Conservation (phyloP, 805 yeast genomes). For the Spathaspora sp. region DNA sequence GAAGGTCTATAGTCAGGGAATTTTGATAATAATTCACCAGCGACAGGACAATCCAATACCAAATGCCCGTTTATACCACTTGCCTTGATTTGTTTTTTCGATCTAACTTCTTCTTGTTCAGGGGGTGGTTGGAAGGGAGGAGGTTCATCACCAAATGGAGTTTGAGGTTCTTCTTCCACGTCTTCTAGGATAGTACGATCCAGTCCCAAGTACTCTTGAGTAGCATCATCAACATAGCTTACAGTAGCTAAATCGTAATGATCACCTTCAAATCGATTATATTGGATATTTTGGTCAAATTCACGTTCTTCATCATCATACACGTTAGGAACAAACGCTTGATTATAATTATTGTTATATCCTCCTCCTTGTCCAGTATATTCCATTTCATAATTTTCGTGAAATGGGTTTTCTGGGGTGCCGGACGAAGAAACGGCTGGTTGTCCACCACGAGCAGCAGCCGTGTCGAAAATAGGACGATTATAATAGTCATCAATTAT, state of each 20-base stretch:
- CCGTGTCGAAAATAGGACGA: conserved; percentile 9
- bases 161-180: conserved; percentile 11
- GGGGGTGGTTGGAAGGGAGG: conserved; percentile 28
- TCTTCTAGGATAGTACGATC: conserved; percentile 12
- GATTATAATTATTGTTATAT: conserved; percentile 16
- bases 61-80: conserved; percentile 42
- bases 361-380: conserved; percentile 1
- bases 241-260: conserved; percentile 35
- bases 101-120: conserved; percentile 29
- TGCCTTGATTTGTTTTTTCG: conserved; percentile 33
- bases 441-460: neutral
- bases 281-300: conserved; percentile 36
- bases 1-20: conserved; percentile 35
- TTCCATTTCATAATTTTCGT: conserved; percentile 9
- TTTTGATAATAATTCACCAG: conserved; percentile 37
- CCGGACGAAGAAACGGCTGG: neutral
- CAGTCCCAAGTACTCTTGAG: conserved; percentile 9
- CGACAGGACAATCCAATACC: conserved; percentile 47
- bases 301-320: conserved; percentile 38
- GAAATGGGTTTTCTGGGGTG: conserved; percentile 7
- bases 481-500: conserved; percentile 7
- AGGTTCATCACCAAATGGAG: conserved; percentile 28
- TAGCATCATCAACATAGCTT: conserved; percentile 16
- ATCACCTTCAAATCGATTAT: conserved; percentile 38
- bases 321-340: conserved; percentile 42